Evolutionary conservation across 148 eudicot species (phyloP).

Genomic region (Nepenthes gracilis): DNA sequence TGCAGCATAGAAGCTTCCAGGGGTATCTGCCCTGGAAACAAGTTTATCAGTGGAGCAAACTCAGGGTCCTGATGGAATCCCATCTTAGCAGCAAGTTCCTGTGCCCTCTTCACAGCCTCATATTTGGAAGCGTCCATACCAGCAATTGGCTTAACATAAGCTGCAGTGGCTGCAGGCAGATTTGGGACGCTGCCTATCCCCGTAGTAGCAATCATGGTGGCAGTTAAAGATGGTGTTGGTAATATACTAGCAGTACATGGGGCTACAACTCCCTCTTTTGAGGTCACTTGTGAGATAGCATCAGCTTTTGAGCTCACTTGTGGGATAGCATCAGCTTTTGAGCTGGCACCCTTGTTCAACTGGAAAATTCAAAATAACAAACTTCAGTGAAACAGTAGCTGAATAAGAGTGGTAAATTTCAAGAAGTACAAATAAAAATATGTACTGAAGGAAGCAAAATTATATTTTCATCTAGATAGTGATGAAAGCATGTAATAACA

Average conservation of each 20-base stretch:
- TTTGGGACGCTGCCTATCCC: conserved; percentile 13
- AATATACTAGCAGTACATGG: conserved; percentile 23
- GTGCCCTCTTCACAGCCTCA: conserved; percentile 90
- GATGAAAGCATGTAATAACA: not conserved
- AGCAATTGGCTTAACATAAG: conserved; percentile 27
- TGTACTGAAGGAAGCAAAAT: not conserved
- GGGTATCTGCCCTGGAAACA: conserved; percentile 82
- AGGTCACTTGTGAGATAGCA: conserved; percentile 17
- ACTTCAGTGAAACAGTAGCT: conserved; percentile 2
- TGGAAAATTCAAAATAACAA: conserved; percentile 8
- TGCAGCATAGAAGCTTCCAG: conserved; percentile 59
- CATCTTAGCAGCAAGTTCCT: conserved; percentile 87
- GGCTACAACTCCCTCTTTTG: conserved; percentile 28
- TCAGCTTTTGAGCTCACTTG: conserved; percentile 24
- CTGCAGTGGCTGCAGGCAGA: conserved; percentile 22
- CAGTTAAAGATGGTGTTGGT: conserved; percentile 17
- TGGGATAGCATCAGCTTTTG: conserved; percentile 16
- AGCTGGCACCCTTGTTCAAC: conserved; percentile 46
- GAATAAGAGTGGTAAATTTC: conserved; percentile 4
- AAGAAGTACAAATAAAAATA: not conserved
- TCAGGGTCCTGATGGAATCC: conserved; percentile 93
- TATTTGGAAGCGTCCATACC: conserved; percentile 41
- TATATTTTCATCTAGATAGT: not conserved
- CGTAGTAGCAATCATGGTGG: conserved; percentile 9
- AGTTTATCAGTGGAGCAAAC: conserved; percentile 75